Conservation (phyloP, 1,284 basidiomycete genomes). For the Trametes versicolor region DNA sequence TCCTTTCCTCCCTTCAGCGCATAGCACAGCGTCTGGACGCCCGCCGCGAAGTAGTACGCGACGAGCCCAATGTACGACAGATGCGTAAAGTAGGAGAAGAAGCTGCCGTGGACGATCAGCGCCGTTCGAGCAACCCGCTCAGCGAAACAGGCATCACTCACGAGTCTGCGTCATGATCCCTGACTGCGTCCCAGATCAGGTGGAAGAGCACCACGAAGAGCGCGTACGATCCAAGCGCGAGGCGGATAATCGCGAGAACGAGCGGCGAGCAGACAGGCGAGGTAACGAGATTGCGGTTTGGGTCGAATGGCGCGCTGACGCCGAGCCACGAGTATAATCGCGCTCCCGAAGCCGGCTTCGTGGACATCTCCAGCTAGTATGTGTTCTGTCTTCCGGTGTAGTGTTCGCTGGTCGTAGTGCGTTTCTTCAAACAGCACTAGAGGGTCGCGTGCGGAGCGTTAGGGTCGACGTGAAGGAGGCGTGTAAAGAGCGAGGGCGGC, state of each 20-base stretch:
- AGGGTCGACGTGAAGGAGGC: conserved; percentile 11
- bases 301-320: conserved; percentile 59
- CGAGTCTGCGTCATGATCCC: conserved; percentile 40
- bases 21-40: conserved; percentile 62
- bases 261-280: conserved; percentile 62
- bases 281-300: conserved; percentile 60
- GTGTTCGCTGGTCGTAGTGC: background rate
- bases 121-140: background rate
- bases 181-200: conserved; percentile 51
- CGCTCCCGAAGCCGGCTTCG: conserved; percentile 13
- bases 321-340: conserved; percentile 32
- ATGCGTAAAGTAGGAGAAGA: conserved; percentile 70
- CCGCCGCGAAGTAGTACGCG: conserved; percentile 69
- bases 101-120: conserved; percentile 49
- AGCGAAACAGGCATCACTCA: conserved; percentile 22
- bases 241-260: conserved; percentile 57
- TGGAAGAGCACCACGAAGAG: conserved; percentile 56
- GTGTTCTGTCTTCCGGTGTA: background rate
- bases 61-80: conserved; percentile 70
- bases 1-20: conserved; percentile 43
- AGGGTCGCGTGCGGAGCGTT: conserved; percentile 12
- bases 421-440: background rate
- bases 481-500: conserved; percentile 22
- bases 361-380: background rate
- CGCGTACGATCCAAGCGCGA: conserved; percentile 63